These are phyloP conservation scores for Leccinum variicolor DNA, from an alignment of 768 basidiomycete genomes.

Conservation along the genomic window DNA sequence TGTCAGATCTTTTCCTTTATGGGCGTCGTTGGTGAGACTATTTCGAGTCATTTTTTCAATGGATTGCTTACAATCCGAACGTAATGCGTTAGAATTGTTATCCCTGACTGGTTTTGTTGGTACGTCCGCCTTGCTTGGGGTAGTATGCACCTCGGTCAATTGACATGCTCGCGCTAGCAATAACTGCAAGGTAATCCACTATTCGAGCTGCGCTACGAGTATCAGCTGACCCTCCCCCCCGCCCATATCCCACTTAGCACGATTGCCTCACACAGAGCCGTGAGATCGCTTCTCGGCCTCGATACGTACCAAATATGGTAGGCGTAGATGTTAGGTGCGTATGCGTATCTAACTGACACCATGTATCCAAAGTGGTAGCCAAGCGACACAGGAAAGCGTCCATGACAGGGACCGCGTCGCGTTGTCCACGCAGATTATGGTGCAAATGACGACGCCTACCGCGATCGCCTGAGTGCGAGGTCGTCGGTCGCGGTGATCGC, in stretches of 20 bases:
- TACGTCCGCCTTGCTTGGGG: not conserved
- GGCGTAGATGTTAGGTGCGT: not conserved
- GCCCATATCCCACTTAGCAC: not conserved
- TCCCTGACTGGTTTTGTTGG: not conserved
- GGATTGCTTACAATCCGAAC: not conserved
- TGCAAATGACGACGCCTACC: not conserved
- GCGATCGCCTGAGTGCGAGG: not conserved
- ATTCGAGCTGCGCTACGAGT: too few species aligned
- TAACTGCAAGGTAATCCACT: constrained; percentile 11
- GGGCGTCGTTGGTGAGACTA: not conserved
- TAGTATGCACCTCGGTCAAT: not conserved
- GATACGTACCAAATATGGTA: not conserved
- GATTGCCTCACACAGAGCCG: constrained; percentile 16
- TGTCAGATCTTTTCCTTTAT: constrained; percentile 16
- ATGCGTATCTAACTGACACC: constrained; percentile 25
- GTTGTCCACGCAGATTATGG: not conserved
- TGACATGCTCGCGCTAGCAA: constrained; percentile 10
- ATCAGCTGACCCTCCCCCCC: not conserved
- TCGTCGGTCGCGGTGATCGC: not conserved
- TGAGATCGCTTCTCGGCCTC: constrained; percentile 16
- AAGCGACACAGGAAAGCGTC: not conserved
- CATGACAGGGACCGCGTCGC: not conserved
- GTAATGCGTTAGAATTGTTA: constrained; percentile 3
- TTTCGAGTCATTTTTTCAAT: not conserved
- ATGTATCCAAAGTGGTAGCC: not conserved